phyloP scores from a whole-genome alignment of 2,329 filamentous ascomycete genomes.

The Cucurbitaria berberidis region DNA sequence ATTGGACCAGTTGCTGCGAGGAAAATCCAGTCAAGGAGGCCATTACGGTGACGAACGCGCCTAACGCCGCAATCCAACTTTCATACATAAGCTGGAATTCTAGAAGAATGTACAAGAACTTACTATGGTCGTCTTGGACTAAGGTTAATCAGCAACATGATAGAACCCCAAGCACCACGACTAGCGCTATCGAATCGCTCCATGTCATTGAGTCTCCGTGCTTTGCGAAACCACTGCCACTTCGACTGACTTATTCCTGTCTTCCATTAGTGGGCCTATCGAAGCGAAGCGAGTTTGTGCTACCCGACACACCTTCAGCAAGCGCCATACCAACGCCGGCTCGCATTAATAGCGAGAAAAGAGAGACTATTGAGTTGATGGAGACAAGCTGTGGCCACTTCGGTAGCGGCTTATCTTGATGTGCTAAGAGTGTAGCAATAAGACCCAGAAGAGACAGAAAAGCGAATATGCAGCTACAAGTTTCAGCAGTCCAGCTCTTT shows the following conservation, averaged over 20 bases:
- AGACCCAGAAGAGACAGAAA: constrained; percentile 8
- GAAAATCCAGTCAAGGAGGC: constrained; percentile 9
- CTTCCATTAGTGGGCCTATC: neutral
- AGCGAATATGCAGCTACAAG: constrained; percentile 10
- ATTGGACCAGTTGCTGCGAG: constrained; percentile 14
- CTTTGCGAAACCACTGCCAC: constrained; percentile 15
- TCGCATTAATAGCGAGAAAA: constrained; percentile 14
- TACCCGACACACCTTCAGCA: constrained; percentile 9
- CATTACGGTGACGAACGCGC: constrained; percentile 9
- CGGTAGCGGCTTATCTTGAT: constrained; percentile 10
- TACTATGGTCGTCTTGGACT: constrained; percentile 3
- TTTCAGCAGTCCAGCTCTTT: constrained; percentile 11
- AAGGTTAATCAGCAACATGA: constrained; percentile 4
- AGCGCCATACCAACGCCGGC: constrained; percentile 10
- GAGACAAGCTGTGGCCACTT: constrained; percentile 15
- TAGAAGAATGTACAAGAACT: neutral
- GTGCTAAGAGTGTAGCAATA: constrained; percentile 6
- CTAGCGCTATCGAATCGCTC: constrained; percentile 15
- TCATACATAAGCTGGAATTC: neutral
- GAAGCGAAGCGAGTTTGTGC: neutral
- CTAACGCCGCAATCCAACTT: constrained; percentile 13
- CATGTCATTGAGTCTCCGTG: constrained; percentile 9
- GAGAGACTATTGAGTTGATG: constrained; percentile 15
- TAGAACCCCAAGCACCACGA: constrained; percentile 16
- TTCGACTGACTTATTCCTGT: constrained; percentile 22